Evolutionary conservation across 2,329 filamentous ascomycete species (phyloP).

Genomic region (Aureobasidium pullulans): DNA sequence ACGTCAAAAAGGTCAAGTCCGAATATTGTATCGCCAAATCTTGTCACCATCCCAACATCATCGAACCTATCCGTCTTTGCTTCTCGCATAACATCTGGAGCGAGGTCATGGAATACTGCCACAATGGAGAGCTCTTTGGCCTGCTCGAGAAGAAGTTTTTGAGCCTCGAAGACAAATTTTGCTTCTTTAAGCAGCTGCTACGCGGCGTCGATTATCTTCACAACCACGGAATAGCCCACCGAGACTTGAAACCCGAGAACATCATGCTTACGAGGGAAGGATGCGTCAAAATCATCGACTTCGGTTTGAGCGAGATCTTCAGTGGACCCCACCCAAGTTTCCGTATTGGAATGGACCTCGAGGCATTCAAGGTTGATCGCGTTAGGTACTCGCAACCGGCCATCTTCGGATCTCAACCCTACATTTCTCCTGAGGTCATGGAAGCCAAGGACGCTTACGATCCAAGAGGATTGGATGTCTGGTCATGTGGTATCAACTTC

Average conservation of each 20-base stretch:
- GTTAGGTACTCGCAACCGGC: conserved; percentile 67
- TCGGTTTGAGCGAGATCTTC: conserved; percentile 84
- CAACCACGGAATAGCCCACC: conserved; percentile 75
- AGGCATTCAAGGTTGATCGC: conserved; percentile 50
- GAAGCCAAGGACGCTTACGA: conserved; percentile 61
- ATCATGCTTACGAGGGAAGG: conserved; percentile 70
- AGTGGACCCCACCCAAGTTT: conserved; percentile 72
- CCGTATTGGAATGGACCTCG: conserved; percentile 62
- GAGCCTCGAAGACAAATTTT: conserved; percentile 59
- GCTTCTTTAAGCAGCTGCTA: conserved; percentile 83
- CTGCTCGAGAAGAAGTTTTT: conserved; percentile 65
- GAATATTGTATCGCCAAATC: conserved; percentile 85
- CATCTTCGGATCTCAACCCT: conserved; percentile 77
- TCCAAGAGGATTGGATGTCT: conserved; percentile 73
- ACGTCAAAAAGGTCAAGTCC: conserved; percentile 83
- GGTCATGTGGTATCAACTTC: conserved; percentile 79
- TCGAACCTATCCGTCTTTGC: conserved; percentile 71
- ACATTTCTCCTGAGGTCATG: conserved; percentile 80
- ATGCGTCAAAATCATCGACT: conserved; percentile 84
- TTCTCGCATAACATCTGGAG: conserved; percentile 69
- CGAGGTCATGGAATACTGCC: conserved; percentile 90
- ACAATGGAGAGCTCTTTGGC: conserved; percentile 70
- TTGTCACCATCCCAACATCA: conserved; percentile 78
- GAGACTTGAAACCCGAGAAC: conserved; percentile 87
- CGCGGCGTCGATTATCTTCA: conserved; percentile 79